phyloP scores from a whole-genome alignment of 2,329 filamentous ascomycete genomes.

The Aureobasidium melanogenum region DNA sequence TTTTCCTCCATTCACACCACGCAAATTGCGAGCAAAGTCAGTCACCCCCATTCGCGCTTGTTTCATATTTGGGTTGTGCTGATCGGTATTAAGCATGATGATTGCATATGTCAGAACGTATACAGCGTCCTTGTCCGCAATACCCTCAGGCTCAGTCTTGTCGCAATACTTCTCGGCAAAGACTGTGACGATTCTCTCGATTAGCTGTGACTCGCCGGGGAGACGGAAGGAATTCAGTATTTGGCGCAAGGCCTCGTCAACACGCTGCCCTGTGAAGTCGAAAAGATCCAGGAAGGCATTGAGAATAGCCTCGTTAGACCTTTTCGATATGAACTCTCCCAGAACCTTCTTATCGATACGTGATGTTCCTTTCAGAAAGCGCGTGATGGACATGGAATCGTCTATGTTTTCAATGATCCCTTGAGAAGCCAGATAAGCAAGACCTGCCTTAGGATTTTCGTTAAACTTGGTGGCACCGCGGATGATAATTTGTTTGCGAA shows the following conservation, averaged over 20 bases:
- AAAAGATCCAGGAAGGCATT: constrained; percentile 80
- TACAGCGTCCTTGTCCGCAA: constrained; percentile 78
- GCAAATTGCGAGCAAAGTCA: constrained; percentile 81
- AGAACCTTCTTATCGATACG: constrained; percentile 83
- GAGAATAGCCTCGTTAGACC: constrained; percentile 74
- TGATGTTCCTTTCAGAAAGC: constrained; percentile 78
- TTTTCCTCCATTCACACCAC: constrained; percentile 76
- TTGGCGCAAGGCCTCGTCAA: constrained; percentile 81
- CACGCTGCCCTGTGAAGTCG: constrained; percentile 75
- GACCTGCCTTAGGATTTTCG: constrained; percentile 80
- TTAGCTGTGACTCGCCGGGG: constrained; percentile 85
- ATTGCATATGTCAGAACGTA: constrained; percentile 92
- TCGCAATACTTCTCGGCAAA: constrained; percentile 81
- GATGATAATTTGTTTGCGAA: constrained; percentile 80
- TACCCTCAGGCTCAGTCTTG: constrained; percentile 59
- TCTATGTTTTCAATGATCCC: constrained; percentile 72
- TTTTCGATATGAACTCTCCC: constrained; percentile 89
- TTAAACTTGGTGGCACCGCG: constrained; percentile 88
- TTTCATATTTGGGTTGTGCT: constrained; percentile 87
- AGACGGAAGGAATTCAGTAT: constrained; percentile 89
- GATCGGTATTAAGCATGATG: constrained; percentile 95
- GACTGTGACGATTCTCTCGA: constrained; percentile 80
- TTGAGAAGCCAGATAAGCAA: constrained; percentile 75
- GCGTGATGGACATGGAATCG: constrained; percentile 70
- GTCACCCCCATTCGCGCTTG: constrained; percentile 74